Evolutionary conservation across 2,329 filamentous ascomycete genomes (phyloP), one percentile per base, ranked within the genome.

Genomic region (Mycosphaerella arachidis): DNA sequence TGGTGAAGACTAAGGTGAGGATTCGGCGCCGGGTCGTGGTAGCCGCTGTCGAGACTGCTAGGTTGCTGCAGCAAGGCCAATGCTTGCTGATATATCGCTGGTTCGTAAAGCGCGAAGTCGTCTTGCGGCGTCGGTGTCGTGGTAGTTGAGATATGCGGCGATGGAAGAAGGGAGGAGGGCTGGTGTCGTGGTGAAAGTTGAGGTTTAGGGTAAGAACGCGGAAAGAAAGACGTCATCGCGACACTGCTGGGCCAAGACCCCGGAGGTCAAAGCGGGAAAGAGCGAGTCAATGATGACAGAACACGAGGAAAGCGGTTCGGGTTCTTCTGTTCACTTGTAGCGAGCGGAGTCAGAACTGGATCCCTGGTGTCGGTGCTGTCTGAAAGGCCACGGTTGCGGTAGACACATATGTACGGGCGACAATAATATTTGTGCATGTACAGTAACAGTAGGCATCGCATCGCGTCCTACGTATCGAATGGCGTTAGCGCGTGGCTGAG

Each of bases 11-110:
- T 31, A 16, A 20, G 20, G 27, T 31, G 8, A 35, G 27, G 27
- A 52, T 31, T 40, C 9, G 43, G 45, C 20, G 40, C 33, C 4
- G 52, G 45, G 45, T 53, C 10, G 31, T 55, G 37, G 10, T 57
- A 30, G 24, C 50, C 31, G 51, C 53, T 48, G 51, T 48, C 37
- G 43, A 48, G 35, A 7, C 48, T 27, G 45, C 53, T 40, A 12
- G 58, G 55, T 43, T 53, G 62, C 31, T 58, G 57, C n/a, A 62
- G 43, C 30, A 54, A 30, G 52, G 60, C 53, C 60, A 64, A 60
- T 62, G 62, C 62, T n/a, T 62, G 51, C n/a, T 54, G 48, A 48
- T 60, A 64, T 35, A 54, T 58, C n/a, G 56, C 35, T 18, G 60
- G 48, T 13, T 62, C 57, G 59, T 45, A 56, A 13, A 58, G 55